phyloP scores from a whole-genome alignment of 2,329 filamentous ascomycete genomes.

The Aspergillus neoniger region DNA sequence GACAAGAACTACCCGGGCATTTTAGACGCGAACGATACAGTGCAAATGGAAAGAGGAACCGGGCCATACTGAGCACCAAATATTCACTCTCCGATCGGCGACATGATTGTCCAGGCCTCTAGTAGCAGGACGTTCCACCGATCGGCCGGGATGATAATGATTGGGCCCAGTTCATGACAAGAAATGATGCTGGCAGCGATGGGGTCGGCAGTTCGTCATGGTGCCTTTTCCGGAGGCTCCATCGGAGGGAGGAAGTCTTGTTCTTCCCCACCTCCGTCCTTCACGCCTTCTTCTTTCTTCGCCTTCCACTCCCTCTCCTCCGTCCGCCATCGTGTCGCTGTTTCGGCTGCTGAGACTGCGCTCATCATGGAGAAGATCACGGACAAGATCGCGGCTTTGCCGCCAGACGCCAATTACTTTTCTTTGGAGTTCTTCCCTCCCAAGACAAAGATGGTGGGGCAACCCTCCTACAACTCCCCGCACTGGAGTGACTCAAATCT shows the following conservation, averaged over 20 bases:
- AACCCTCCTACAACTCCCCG: constrained; percentile 24
- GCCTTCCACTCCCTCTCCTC: constrained; percentile 18
- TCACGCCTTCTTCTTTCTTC: constrained; percentile 23
- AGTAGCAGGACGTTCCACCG: background rate
- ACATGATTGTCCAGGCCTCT: background rate
- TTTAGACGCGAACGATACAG: background rate
- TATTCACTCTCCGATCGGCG: background rate
- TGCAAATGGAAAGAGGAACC: background rate
- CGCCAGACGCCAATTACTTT: constrained; percentile 80
- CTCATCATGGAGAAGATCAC: constrained; percentile 79
- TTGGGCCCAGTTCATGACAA: background rate
- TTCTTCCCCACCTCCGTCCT: constrained; percentile 25
- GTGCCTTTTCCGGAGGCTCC: constrained; percentile 8
- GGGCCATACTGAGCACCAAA: background rate
- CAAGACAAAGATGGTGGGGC: constrained; percentile 79
- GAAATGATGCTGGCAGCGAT: background rate
- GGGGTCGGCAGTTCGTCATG: constrained; percentile 8
- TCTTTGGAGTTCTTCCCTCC: constrained; percentile 99
- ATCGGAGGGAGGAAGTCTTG: background rate
- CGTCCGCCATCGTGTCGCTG: constrained; percentile 2
- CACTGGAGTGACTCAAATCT: constrained; percentile 13
- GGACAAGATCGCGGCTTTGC: constrained; percentile 89
- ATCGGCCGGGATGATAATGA: background rate
- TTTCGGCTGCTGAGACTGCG: constrained; percentile 7
- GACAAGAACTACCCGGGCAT: background rate